Base-by-base conservation (phyloP, 805 yeast species). In the Saccharomycopsis sp. region DNA sequence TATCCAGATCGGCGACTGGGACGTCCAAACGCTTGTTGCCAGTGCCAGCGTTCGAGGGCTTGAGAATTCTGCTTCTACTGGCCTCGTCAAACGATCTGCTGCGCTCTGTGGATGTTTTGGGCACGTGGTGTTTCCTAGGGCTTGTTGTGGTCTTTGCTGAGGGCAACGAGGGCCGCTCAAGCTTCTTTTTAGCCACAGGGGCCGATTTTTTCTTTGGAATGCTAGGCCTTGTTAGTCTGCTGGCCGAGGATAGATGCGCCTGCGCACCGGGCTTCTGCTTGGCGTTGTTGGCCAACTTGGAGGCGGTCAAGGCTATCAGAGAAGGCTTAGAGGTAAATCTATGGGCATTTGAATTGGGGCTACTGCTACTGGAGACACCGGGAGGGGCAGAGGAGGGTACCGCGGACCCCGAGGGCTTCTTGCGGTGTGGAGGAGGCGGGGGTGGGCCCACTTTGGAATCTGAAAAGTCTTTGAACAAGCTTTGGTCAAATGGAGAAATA, bases 1-100 rank as follows among this genome's bases (percentile, higher is more conserved):
- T 52, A 20, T 60, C 62, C 37, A 63, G 65, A 48, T 65, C 67
- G 16, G 64, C 67, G 46, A 41, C 57, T 34, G 52, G 34, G 5
- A 16, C 18, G 24, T 34, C 52, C 2, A 56, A 55, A 4, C 54
- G 54, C 37, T 52, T 54, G 41, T 44, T 53, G 41, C 24, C 44
- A 40, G 34, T 50, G 3, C 52, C n/a, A 18, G 44, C 9, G 34
- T 40, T 34, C 24, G 56, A 53, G 46, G 56, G 16, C 9, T 50
- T 16, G 34, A 16, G 21, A 16, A 44, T n/a, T 44, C 21, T 4
- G 21, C 21, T 44, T 44, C 16, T 44, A 18, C 48, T 44, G 21
- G 21, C 21, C 21, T 44, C 48, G 16, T 44, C 48, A 44, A 44
- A 44, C 48, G 48, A 44, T 44, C 21, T 44, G 16, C 48, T 44